A percentile compares a stretch with the other conserved stretches of the same genome.
These are phyloP conservation scores for Themeda triandra DNA, from an alignment of 176 grass and related monocot species.

Conservation along the genomic window DNA sequence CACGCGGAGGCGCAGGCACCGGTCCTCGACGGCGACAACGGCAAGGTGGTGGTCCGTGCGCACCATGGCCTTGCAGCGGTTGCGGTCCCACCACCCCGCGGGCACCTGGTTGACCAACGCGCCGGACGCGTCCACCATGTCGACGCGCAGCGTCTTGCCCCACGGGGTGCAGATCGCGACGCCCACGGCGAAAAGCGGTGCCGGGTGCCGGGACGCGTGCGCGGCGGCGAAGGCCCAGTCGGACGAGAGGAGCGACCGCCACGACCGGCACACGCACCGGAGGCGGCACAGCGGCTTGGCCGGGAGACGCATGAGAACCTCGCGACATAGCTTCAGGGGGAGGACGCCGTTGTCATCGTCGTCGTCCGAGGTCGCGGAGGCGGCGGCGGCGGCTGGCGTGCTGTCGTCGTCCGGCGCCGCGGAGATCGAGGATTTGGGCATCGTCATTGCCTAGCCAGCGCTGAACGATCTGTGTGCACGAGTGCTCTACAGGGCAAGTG, in stretches of 20 bases:
- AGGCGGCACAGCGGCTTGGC: background rate
- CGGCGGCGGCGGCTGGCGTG: background rate
- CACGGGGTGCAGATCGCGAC: background rate
- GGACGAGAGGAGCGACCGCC: background rate
- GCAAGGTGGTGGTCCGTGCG: background rate
- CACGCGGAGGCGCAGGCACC: background rate
- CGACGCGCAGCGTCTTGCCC: background rate
- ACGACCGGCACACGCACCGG: background rate
- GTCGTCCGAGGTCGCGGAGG: background rate
- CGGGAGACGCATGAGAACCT: background rate
- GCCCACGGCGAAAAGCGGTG: background rate
- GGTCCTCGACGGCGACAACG: background rate
- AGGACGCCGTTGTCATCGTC: background rate
- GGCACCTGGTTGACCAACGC: background rate
- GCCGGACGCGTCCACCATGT: no score
- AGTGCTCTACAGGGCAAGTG: no score
- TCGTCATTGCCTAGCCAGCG: background rate
- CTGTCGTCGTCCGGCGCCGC: background rate
- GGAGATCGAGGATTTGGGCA: background rate
- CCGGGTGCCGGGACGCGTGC: background rate
- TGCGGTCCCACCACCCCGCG: background rate
- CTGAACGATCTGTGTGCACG: background rate
- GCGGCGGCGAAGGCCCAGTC: background rate
- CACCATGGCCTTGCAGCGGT: background rate
- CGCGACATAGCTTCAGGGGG: background rate